Percentiles rank a stretch among this genome's conserved stretches.
These are phyloP conservation scores for Mycena maculata DNA, from an alignment of 768 basidiomycete genomes.

Conservation along the genomic window DNA sequence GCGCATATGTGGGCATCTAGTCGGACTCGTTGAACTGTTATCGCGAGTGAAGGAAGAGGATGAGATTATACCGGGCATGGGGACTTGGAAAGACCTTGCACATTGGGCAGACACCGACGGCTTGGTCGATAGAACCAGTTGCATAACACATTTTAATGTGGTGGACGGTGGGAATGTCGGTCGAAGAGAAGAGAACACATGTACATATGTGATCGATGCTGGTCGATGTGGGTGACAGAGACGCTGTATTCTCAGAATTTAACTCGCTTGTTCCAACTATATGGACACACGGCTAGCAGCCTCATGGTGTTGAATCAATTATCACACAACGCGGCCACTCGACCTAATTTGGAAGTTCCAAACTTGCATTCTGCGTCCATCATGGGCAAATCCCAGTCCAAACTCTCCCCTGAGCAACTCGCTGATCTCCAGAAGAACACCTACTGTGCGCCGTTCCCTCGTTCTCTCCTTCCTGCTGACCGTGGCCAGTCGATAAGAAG, in stretches of 20 bases:
- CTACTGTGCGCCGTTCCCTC: constrained; percentile 71
- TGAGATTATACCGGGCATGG: constrained; percentile 68
- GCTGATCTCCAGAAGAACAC: constrained; percentile 97
- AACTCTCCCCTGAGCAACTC: constrained; percentile 94
- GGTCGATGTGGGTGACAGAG: too few relatives aligned
- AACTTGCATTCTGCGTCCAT: too few relatives aligned
- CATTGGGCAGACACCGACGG: constrained; percentile 80
- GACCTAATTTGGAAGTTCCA: too few relatives aligned
- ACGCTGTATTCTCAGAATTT: too few relatives aligned
- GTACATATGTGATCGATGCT: constrained; percentile 10
- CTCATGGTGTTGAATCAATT: too few relatives aligned
- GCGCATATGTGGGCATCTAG: constrained; percentile 80
- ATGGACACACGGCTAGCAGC: too few relatives aligned
- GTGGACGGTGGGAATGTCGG: constrained; percentile 9
- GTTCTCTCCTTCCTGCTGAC: constrained; percentile 31
- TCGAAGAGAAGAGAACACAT: constrained; percentile 26
- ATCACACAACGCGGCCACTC: too few relatives aligned
- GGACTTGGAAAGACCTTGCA: constrained; percentile 89
- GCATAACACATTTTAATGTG: constrained; percentile 73
- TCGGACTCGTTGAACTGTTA: too few relatives aligned
- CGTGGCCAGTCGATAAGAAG: constrained; percentile 87
- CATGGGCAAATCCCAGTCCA: constrained; percentile 99
- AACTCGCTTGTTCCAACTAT: too few relatives aligned
- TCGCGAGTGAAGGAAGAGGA: too few relatives aligned
- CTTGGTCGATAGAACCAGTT: constrained; percentile 75